These are phyloP conservation scores for Colletotrichum acutatum DNA, from an alignment of 2,329 filamentous ascomycete species.

Conservation along the genomic window DNA sequence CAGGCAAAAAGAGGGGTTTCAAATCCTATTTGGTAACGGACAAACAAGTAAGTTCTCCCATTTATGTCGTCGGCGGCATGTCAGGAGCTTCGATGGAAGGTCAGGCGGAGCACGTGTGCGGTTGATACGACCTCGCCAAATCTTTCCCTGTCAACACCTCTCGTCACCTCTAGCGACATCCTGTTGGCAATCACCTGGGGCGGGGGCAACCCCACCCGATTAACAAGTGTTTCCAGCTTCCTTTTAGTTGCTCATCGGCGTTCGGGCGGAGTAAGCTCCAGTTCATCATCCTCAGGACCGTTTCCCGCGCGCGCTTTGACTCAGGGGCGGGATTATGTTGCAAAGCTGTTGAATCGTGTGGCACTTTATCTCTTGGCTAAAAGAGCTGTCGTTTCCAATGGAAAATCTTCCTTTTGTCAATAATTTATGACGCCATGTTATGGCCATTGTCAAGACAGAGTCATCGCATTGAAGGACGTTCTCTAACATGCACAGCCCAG, in stretches of 20 bases:
- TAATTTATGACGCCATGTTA: neutral
- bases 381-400: neutral
- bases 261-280: neutral
- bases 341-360: conserved; percentile 7
- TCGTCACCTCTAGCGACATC: conserved; percentile 12
- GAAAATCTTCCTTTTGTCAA: neutral
- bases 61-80: neutral
- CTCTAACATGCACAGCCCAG: conserved; percentile 25
- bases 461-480: neutral
- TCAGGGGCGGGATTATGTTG: conserved; percentile 1
- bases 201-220: conserved; percentile 11
- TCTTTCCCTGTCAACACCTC: conserved; percentile 5
- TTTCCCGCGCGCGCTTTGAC: conserved; percentile 22
- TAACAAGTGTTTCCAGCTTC: conserved; percentile 15
- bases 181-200: neutral
- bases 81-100: conserved; percentile 21
- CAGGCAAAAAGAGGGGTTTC: neutral
- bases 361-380: conserved; percentile 14
- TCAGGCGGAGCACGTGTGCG: conserved; percentile 22
- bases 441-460: neutral
- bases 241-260: conserved; percentile 9
- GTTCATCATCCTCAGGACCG: neutral
- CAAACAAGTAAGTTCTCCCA: neutral
- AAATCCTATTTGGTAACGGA: neutral
- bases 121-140: conserved; percentile 23